Percentiles rank a stretch among this genome's conserved stretches.
phyloP scores from a whole-genome alignment of 257 asterid genomes.

The Paraleonurus japonicus region DNA sequence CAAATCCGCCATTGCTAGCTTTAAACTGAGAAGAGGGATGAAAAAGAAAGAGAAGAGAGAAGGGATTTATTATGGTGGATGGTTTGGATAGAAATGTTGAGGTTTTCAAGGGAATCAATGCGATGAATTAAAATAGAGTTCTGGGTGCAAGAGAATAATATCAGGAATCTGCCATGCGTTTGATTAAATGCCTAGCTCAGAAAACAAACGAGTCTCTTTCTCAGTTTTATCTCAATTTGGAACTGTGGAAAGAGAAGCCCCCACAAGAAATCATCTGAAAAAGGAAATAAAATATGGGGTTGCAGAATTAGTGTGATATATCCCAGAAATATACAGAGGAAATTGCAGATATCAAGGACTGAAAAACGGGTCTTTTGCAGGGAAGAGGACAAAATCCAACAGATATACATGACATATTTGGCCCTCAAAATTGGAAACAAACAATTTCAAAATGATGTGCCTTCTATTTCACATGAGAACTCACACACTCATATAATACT shows the following conservation, averaged over 20 bases:
- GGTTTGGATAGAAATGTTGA: constrained; percentile 22
- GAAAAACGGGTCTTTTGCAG: constrained; percentile 30
- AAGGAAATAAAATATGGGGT: not conserved
- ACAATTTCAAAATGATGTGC: not conserved
- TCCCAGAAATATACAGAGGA: constrained; percentile 11
- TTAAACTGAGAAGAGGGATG: not conserved
- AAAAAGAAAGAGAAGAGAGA: not conserved
- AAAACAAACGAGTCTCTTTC: constrained; percentile 10
- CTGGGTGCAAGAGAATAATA: constrained; percentile 25
- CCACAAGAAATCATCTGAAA: not conserved
- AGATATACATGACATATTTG: not conserved
- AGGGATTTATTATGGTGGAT: not conserved
- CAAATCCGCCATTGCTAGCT: constrained; percentile 20
- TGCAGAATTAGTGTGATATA: constrained; percentile 15
- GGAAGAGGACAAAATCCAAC: constrained; percentile 27
- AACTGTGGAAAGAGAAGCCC: constrained; percentile 8
- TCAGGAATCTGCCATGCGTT: constrained; percentile 35
- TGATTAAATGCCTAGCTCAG: constrained; percentile 13
- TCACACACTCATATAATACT: too few relatives aligned
- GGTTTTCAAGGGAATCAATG: constrained; percentile 15
- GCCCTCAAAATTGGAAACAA: constrained; percentile 7
- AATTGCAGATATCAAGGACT: constrained; percentile 32
- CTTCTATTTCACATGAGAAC: not conserved
- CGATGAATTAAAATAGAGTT: not conserved
- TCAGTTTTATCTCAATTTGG: constrained; percentile 23